A percentile compares a stretch with the other conserved stretches of the same genome.
These are phyloP conservation scores for Brachypodium distachyon DNA, from an alignment of 202 grass and related monocot genomes.

Conservation along the genomic window DNA sequence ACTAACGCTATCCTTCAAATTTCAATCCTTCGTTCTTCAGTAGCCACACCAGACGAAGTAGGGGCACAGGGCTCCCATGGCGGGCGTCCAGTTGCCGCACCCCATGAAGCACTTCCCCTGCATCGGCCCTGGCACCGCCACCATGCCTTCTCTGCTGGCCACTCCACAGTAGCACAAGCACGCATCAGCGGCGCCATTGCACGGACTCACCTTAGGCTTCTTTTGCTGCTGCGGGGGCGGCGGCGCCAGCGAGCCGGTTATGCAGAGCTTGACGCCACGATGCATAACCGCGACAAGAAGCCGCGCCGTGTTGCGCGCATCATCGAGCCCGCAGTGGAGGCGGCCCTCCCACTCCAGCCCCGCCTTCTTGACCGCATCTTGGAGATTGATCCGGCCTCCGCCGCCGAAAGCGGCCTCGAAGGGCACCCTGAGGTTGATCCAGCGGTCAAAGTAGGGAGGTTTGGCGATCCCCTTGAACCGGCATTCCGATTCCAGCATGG, in stretches of 20 bases:
- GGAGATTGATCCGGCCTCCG: not conserved
- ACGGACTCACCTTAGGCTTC: not conserved
- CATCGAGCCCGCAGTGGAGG: constrained; percentile 30
- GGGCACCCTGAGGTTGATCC: constrained; percentile 34
- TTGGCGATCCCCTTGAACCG: constrained; percentile 24
- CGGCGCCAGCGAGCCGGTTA: not conserved
- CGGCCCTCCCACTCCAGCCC: constrained; percentile 30
- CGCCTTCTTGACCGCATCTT: not conserved
- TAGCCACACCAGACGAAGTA: not conserved
- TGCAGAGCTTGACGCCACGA: not conserved
- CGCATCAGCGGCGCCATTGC: not conserved
- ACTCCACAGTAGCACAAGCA: constrained; percentile 22
- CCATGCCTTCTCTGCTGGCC: not conserved
- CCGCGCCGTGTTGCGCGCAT: constrained; percentile 27
- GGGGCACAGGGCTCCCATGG: not conserved
- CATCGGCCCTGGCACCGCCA: not conserved
- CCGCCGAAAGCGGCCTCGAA: constrained; percentile 12
- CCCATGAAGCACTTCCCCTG: constrained; percentile 20
- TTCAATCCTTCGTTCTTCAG: too few species aligned
- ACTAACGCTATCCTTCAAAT: too few species aligned
- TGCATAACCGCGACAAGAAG: constrained; percentile 27
- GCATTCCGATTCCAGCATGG: constrained; percentile 39
- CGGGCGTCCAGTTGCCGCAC: not conserved
- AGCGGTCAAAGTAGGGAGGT: constrained; percentile 29
- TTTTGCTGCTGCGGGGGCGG: too few species aligned